These are phyloP conservation scores for Pseudogymnoascus sp. DNA, from an alignment of 2,329 filamentous ascomycete species.

Conservation along the genomic window DNA sequence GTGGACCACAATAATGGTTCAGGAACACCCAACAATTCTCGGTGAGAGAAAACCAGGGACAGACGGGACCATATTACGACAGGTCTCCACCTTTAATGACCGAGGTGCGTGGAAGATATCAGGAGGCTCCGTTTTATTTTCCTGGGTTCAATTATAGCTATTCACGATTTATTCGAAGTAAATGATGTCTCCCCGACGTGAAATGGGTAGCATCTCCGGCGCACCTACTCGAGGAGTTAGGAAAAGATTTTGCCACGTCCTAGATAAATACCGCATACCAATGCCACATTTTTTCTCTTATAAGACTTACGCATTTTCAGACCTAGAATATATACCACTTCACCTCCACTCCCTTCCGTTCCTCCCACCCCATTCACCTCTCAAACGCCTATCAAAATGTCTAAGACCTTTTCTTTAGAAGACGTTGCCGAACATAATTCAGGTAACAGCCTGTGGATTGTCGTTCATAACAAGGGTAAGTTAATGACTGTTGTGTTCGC, in stretches of 20 bases:
- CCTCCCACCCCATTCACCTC: background rate
- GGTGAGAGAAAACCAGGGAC: background rate
- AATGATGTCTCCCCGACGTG: background rate
- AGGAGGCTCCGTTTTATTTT: background rate
- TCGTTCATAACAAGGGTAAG: conserved; percentile 49
- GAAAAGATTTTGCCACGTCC: conserved; percentile 6
- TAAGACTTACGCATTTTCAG: background rate
- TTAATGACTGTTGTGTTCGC: background rate
- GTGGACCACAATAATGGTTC: background rate
- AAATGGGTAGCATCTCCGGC: background rate
- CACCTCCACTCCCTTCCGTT: background rate
- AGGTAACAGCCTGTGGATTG: conserved; percentile 46
- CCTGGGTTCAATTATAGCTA: background rate
- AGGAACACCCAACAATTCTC: background rate
- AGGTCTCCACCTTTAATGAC: conserved; percentile 2
- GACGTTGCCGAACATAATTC: conserved; percentile 46
- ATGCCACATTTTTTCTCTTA: background rate
- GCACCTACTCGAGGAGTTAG: background rate
- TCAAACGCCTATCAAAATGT: conserved; percentile 4
- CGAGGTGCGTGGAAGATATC: background rate
- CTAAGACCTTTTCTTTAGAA: conserved; percentile 26
- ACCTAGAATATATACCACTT: background rate
- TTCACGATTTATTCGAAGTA: conserved; percentile 7
- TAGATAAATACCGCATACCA: background rate
- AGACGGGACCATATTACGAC: background rate